Evolutionary conservation across 2,329 filamentous ascomycete genomes (phyloP).

Genomic region (Coleophoma crateriformis): DNA sequence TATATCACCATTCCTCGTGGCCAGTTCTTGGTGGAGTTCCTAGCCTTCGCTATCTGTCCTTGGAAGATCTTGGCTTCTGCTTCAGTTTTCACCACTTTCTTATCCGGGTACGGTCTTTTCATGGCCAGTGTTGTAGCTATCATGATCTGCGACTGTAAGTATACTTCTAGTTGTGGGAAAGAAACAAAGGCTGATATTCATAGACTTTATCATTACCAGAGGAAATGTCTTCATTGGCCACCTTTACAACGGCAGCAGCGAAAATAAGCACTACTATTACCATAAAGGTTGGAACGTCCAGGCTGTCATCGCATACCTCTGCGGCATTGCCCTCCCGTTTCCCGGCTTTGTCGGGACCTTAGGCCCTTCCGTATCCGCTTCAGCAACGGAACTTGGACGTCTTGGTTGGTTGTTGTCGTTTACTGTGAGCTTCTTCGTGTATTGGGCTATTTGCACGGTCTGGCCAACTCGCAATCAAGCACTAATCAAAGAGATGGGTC

Average conservation of each 20-base stretch:
- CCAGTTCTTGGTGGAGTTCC: slow-evolving; percentile 44
- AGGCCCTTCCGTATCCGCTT: slow-evolving; percentile 23
- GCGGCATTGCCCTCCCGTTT: slow-evolving; percentile 28
- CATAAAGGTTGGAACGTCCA: slow-evolving; percentile 29
- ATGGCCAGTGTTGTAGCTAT: slow-evolving; percentile 39
- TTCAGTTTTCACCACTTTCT: slow-evolving; percentile 54
- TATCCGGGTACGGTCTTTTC: slow-evolving; percentile 59
- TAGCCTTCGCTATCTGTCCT: slow-evolving; percentile 50
- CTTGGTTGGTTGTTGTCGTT: slow-evolving; percentile 31
- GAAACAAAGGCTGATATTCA: slow-evolving; percentile 18
- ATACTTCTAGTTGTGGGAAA: neutral
- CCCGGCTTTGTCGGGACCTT: slow-evolving; percentile 28
- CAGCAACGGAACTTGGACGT: slow-evolving; percentile 26
- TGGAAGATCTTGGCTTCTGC: slow-evolving; percentile 61
- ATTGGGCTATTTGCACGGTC: slow-evolving; percentile 28
- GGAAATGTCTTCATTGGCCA: slow-evolving; percentile 28
- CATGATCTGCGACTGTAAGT: slow-evolving; percentile 21
- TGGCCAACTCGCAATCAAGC: slow-evolving; percentile 32
- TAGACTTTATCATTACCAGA: slow-evolving; percentile 29
- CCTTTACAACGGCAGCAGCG: slow-evolving; percentile 24
- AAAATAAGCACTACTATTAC: slow-evolving; percentile 29
- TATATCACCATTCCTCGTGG: slow-evolving; percentile 51
- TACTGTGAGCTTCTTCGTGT: slow-evolving; percentile 24
- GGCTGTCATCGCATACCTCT: slow-evolving; percentile 28
- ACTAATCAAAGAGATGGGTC: slow-evolving; percentile 26